A percentile compares a stretch with the other conserved stretches of the same genome.
Evolutionary conservation across 2,329 filamentous ascomycete genomes (phyloP).

Genomic region (Xylariomycetidae sp.): DNA sequence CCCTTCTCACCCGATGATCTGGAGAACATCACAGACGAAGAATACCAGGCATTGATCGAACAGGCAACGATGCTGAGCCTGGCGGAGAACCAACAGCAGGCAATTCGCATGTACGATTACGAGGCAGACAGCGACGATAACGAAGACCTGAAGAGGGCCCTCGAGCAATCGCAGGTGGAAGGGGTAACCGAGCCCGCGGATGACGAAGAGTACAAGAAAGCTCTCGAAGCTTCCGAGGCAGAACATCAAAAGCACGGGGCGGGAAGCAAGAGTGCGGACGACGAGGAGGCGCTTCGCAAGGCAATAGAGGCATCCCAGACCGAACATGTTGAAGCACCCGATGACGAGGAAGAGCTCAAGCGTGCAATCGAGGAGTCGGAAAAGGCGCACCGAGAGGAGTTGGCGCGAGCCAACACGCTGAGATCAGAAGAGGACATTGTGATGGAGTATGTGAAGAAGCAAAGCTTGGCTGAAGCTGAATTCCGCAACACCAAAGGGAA

Average conservation of each 20-base stretch:
- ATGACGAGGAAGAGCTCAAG: slow-evolving; percentile 39
- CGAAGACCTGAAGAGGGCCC: slow-evolving; percentile 15
- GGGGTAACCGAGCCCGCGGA: slow-evolving; percentile 17
- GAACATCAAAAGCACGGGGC: slow-evolving; percentile 10
- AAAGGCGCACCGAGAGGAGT: slow-evolving; percentile 36
- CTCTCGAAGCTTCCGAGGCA: slow-evolving; percentile 33
- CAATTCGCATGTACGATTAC: slow-evolving; percentile 15
- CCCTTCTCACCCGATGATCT: slow-evolving; percentile 29
- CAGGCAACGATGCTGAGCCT: slow-evolving; percentile 50
- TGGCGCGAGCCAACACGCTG: slow-evolving; percentile 34
- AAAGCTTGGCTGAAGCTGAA: slow-evolving; percentile 65
- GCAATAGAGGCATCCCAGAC: slow-evolving; percentile 36
- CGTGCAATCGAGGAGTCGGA: slow-evolving; percentile 43
- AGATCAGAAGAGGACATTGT: slow-evolving; percentile 66
- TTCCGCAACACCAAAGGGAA: slow-evolving; percentile 29
- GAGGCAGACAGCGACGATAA: slow-evolving; percentile 15
- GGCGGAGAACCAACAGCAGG: slow-evolving; percentile 17
- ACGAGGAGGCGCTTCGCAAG: slow-evolving; percentile 31
- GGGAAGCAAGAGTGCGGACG: slow-evolving; percentile 9
- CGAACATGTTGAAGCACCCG: slow-evolving; percentile 16
- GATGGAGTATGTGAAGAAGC: slow-evolving; percentile 70
- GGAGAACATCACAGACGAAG: slow-evolving; percentile 45
- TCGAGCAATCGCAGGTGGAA: slow-evolving; percentile 20
- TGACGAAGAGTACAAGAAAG: slow-evolving; percentile 34
- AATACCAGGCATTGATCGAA: slow-evolving; percentile 51